Base-by-base conservation (phyloP, 495 filamentous ascomycete species). In the Entonaema liquescens region DNA sequence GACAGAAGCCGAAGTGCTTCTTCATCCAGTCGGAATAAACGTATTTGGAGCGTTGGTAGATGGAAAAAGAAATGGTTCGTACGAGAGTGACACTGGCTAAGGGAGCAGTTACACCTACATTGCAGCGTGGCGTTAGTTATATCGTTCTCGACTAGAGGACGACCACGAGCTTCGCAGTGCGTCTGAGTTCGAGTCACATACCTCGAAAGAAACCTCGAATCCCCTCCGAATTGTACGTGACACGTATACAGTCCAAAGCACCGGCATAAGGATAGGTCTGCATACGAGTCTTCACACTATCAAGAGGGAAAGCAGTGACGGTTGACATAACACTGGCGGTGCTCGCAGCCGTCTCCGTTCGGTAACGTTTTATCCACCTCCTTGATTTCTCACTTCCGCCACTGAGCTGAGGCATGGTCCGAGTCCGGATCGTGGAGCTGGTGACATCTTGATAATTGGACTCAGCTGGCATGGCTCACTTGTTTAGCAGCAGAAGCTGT, bases 51-150 rank as follows among this genome's bases (percentile, higher is more conserved):
- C 85, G 86, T 78, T 93, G 92, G 82, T 98, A 98, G 60, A 95
- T 91, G 35, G 93, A 94, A 76, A 98, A 97, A n/a, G 92, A 95
- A 56, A 97, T 86, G 19, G 95, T 95, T 36, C 94, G 89, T 60
- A 97, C 94, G 54, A 93, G 85, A 8, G 94, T 97, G 55, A 98
- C 91, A 82, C 92, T 95, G 19, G 88, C 88, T 76, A 98, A 84
- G 33, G 94, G 94, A 54, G 93, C 91, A 36, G 90, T 86, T 68
- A 90, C 88, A 72, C 92, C 92, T 94, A 70, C 53, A 62, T 49
- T 31, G 28, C 47, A 58, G 42, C 40, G 53, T 57, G 61, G 56
- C 56, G 74, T 76, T 70, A 76, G 79, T 74, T 53, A 74, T 66
- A n/a, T 59, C 35, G 65, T 54, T 17, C 53, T 26, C 35, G 55